Percentiles rank a stretch among this genome's conserved stretches.
Evolutionary conservation across 2,329 filamentous ascomycete genomes (phyloP).

Genomic region (Trichoderma cornu-damae): DNA sequence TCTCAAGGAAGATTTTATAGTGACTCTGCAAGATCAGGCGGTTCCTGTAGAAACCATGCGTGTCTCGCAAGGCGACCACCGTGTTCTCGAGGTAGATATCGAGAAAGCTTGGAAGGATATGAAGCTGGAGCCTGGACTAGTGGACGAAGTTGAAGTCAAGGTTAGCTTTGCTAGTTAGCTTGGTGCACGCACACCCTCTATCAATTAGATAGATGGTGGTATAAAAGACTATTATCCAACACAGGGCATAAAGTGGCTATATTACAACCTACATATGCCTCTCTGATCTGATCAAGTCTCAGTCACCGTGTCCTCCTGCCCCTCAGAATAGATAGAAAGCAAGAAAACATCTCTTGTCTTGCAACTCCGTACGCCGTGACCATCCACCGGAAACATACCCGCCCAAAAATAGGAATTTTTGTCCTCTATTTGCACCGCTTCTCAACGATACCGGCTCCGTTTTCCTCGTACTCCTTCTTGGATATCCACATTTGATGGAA

Average conservation of each 20-base stretch:
- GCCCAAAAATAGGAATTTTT: background rate
- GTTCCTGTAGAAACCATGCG: constrained; percentile 63
- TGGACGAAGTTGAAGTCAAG: constrained; percentile 71
- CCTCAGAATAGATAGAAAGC: constrained; percentile 18
- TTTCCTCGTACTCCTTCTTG: constrained; percentile 95
- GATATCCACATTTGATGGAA: constrained; percentile 99
- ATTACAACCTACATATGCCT: constrained; percentile 2
- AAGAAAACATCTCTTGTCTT: constrained; percentile 25
- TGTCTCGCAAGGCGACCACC: constrained; percentile 45
- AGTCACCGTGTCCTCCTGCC: background rate
- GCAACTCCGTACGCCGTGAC: constrained; percentile 35
- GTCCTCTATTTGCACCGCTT: constrained; percentile 78
- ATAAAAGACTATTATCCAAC: background rate
- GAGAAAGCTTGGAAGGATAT: constrained; percentile 72
- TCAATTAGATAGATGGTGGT: background rate
- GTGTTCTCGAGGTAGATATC: constrained; percentile 72
- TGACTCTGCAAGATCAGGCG: constrained; percentile 65
- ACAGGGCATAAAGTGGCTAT: background rate
- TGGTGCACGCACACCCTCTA: background rate
- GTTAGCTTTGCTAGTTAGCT: constrained; percentile 48
- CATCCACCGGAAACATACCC: constrained; percentile 11
- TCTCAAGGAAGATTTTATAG: constrained; percentile 63
- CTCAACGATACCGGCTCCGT: constrained; percentile 83
- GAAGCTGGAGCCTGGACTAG: constrained; percentile 65
- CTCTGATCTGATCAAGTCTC: background rate